Conservation (phyloP, 2,329 filamentous ascomycete genomes). For the Talaromyces atroroseus region DNA sequence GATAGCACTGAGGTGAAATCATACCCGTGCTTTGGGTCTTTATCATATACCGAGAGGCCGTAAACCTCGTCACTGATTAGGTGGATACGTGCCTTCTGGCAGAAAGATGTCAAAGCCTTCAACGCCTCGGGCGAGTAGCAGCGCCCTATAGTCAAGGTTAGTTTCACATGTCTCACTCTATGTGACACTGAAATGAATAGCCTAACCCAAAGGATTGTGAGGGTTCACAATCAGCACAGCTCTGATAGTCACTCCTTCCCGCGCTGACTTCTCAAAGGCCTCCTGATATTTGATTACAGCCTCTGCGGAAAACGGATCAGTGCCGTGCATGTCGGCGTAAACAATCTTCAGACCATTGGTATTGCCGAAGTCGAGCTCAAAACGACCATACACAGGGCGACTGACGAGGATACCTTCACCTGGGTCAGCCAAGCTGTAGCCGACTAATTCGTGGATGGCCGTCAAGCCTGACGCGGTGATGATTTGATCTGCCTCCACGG, state of each 20-base stretch:
- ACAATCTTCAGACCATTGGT: slow-evolving; percentile 38
- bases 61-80: slow-evolving; percentile 55
- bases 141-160: slow-evolving; percentile 21
- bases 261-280: slow-evolving; percentile 28
- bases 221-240: slow-evolving; percentile 42
- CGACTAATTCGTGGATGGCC: slow-evolving; percentile 40
- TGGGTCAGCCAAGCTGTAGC: slow-evolving; percentile 37
- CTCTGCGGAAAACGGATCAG: slow-evolving; percentile 33
- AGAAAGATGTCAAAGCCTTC: slow-evolving; percentile 44
- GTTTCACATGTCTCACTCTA: background rate
- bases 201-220: slow-evolving; percentile 40
- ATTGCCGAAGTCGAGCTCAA: slow-evolving; percentile 45
- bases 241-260: slow-evolving; percentile 30
- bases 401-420: slow-evolving; percentile 45
- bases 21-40: slow-evolving; percentile 15
- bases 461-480: slow-evolving; percentile 39
- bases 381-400: slow-evolving; percentile 46
- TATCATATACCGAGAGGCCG: slow-evolving; percentile 46
- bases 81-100: slow-evolving; percentile 46
- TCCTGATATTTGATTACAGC: slow-evolving; percentile 1
- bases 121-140: slow-evolving; percentile 43
- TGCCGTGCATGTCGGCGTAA: slow-evolving; percentile 32
- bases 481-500: slow-evolving; percentile 34
- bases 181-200: background rate
- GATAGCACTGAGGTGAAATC: slow-evolving; percentile 45